phyloP scores from a whole-genome alignment of 192 early-diverging fungal genomes.

The Backusella tuberculispora region DNA sequence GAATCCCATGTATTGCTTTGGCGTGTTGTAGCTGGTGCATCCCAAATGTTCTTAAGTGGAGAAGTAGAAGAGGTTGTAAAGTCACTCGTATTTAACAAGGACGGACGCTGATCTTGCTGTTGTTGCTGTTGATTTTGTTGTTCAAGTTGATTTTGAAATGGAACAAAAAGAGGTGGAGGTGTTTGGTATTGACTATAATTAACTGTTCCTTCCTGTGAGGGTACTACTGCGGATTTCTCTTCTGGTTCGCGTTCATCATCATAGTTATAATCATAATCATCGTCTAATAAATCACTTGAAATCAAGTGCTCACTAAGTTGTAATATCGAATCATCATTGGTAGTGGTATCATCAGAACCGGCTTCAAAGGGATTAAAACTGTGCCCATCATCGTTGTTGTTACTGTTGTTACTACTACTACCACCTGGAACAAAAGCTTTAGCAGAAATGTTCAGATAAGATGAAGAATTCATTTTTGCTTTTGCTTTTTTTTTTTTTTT shows the following conservation, averaged over 20 bases:
- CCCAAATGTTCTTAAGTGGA: slow-evolving; percentile 17
- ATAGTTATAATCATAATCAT: neutral
- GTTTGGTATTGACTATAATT: neutral
- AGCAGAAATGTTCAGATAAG: slow-evolving; percentile 4
- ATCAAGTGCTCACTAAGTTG: slow-evolving; percentile 8
- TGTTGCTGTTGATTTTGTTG: neutral
- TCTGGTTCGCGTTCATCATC: neutral
- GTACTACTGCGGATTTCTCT: neutral
- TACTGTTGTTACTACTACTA: neutral
- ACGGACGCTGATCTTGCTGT: neutral
- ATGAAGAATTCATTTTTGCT: neutral
- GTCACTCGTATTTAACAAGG: neutral
- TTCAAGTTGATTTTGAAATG: neutral
- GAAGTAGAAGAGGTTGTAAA: neutral
- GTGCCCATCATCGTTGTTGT: neutral
- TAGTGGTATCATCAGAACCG: neutral
- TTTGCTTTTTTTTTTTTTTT: neutral
- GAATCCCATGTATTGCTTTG: neutral
- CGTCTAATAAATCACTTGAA: slow-evolving; percentile 15
- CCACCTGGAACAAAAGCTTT: slow-evolving; percentile 1
- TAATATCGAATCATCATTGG: neutral
- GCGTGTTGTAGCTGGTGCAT: neutral
- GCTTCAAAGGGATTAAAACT: neutral
- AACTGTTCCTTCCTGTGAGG: neutral
- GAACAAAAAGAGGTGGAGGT: neutral